Base-by-base conservation (phyloP, 1,139 yeast species). In the Scheffersomyces titani region DNA sequence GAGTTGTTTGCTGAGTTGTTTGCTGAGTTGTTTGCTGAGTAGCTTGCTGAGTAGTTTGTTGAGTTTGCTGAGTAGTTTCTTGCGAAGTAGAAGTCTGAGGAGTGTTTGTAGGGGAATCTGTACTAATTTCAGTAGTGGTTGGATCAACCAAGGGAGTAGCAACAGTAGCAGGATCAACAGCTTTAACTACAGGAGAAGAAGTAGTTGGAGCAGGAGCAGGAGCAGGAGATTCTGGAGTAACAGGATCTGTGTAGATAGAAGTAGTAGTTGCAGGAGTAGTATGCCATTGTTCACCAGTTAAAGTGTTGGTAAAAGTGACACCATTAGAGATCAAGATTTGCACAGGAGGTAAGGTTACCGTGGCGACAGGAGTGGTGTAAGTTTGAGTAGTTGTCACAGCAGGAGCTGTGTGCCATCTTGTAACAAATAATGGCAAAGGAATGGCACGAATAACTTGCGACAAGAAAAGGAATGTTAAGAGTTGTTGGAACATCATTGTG, bases 291-390 rank as follows among this genome's bases (percentile, higher is more conserved):
- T 63, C 58, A 22, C 70, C 71, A 44, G 81, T 71, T 58, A 82
- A 71, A 51, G 91, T 87, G 61, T 76, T 76, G 7, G 92, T 88
- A 62, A 80, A 85, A 47, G 90, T 85, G 46, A 76, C 83, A 58
- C 85, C 89, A 66, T 85, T 83, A 49, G 89, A 84, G 55, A 88
- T 80, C 52, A 87, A 76, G 49, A 86, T 76, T 67, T 87, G 85
- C 44, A 88, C 92, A n/a, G 91, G 86, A 53, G 92, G 91, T 56
- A 88, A 83, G 58, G 82, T 77, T 36, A 83, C 75, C 9, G 89
- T 81, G 50, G 86, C 80, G 5, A 89, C 86, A 7, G 87, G 83
- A 1, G 90, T 86, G 21, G 85, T 78, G 61, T 77, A 77, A 21
- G 85, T 81, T 56, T 80, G 74, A 1, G 86, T 82, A 18, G 78